Conservation (phyloP, 495 filamentous ascomycete genomes). For the Neurospora hispaniola region DNA sequence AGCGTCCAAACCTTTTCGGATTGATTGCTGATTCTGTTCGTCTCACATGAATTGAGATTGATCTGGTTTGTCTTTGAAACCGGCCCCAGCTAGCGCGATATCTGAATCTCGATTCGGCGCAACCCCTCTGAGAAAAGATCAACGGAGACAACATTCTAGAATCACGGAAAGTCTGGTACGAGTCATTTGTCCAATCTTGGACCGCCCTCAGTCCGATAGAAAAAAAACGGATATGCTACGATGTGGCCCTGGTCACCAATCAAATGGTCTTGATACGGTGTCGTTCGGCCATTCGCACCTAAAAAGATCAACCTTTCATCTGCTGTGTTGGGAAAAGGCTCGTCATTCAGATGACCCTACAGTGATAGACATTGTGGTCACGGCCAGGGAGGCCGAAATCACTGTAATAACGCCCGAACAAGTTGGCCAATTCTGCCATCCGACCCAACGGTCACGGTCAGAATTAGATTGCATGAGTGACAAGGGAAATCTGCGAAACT, state of each 20-base stretch:
- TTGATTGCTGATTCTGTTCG: not conserved
- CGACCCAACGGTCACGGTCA: not conserved
- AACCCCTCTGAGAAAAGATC: not conserved
- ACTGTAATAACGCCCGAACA: not conserved
- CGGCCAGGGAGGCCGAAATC: not conserved
- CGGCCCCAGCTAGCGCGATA: not conserved
- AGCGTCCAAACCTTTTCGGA: not conserved
- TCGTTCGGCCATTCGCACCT: not conserved
- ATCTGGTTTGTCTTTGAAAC: not conserved
- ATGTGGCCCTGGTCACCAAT: not conserved
- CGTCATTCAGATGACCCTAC: not conserved
- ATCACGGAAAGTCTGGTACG: not conserved
- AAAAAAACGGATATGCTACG: not conserved
- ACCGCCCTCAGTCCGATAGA: not conserved
- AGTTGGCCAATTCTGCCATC: not conserved
- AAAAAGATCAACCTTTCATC: not conserved
- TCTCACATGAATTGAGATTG: not conserved
- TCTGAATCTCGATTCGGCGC: constrained; percentile 16
- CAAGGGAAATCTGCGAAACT: not conserved
- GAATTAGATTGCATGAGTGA: not conserved
- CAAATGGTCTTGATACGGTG: not conserved
- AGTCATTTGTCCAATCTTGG: not conserved
- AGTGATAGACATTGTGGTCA: not conserved
- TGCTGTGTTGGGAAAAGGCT: not conserved
- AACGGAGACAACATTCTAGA: not conserved